Base-by-base conservation (phyloP, 2,329 filamentous ascomycete genomes). In the Thelonectria blattea region DNA sequence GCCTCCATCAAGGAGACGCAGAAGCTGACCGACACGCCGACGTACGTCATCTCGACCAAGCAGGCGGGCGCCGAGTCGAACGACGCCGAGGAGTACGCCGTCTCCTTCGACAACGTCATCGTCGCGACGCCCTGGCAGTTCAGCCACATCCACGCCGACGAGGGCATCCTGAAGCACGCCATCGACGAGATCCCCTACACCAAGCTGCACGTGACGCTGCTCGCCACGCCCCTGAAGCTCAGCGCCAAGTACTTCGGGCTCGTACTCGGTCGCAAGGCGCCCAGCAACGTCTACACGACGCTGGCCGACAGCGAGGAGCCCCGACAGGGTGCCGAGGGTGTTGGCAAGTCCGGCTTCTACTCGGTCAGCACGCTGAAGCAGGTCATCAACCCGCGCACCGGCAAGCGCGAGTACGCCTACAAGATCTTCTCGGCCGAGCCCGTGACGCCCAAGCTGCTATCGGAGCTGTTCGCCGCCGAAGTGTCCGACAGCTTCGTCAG, bases 171-270 rank as follows among this genome's bases (percentile, higher is more conserved):
- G 15, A 89, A 91, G 55, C 80, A 84, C 32, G 75, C 78, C 4
- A 92, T 96, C 2, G 90, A 95, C 65, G 75, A 85, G 47, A 88
- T 97, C n/a, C 91, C 92, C 0, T 99, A 97, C 73, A 91, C 92
- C 3, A 85, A 85, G 49, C 83, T 98, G 0, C 90, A 98, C 71
- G 94, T 97, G 53, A 98, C 94, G 0, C 85, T 98, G 1, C 94
- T 99, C 70, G 83, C 93, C 0, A 91, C 92, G 0, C 88, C 91
- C 0, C 85, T 88, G 67, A 82, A 79, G n/a, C 83, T 96, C n/a
- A 88, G 85, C 18, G 84, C 90, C 0, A 74, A 74, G 3, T 93
- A 88, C 72, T 98, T 98, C 80, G 85, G 86, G 57, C 81, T 96
- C 2, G 71, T 80, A 2, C 73, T 82, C 0, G 82, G 77, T n/a